Evolutionary conservation across 2,329 filamentous ascomycete genomes (phyloP), one percentile per base, ranked within the genome.

Genomic region (Fusarium coicis): DNA sequence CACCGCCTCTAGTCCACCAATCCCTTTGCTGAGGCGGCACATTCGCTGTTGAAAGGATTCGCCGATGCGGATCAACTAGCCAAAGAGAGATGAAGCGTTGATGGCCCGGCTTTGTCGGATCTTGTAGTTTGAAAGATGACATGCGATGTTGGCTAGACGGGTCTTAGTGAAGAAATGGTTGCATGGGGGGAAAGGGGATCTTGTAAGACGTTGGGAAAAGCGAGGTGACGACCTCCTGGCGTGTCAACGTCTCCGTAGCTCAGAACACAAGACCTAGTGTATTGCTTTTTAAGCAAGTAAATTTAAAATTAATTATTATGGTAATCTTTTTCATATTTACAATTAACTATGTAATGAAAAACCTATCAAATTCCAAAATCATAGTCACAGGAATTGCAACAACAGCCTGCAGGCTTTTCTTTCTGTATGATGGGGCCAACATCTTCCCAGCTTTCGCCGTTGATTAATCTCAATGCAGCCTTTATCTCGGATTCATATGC

Each of bases 151-250:
- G 53, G 4, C 46, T 69, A 2, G 6, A 28, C 1, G 0, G 7
- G 28, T 4, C 4, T 47, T 5, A 52, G 3, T n/a, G 15, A 15
- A 4, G 2, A 2, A 5, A 15, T 36, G 8, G 9, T 4, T 12
- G 0, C 4, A 32, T 7, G 10, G 8, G 3, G 2, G 9, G 9
- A 1, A 1, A 0, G 8, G 19, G 4, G 28, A 28, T 16, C 56
- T 42, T 47, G 67, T 39, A 58, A 68, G 7, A 50, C 42, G 9
- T 58, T 63, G 2, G 57, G 46, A 28, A 68, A 69, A 10, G 26
- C 52, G 4, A 68, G 16, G 12, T 68, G 47, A 7, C 47, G 40
- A 2, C 63, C 46, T 7, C 58, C 32, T 5, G 23, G 36, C 5
- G 64, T 54, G 19, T 58, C 32, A 16, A 55, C 37, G 36, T 68